A percentile compares a stretch with the other conserved stretches of the same genome.
Evolutionary conservation across 2,329 filamentous ascomycete species (phyloP).

Genomic region (Colletotrichum sublineola): DNA sequence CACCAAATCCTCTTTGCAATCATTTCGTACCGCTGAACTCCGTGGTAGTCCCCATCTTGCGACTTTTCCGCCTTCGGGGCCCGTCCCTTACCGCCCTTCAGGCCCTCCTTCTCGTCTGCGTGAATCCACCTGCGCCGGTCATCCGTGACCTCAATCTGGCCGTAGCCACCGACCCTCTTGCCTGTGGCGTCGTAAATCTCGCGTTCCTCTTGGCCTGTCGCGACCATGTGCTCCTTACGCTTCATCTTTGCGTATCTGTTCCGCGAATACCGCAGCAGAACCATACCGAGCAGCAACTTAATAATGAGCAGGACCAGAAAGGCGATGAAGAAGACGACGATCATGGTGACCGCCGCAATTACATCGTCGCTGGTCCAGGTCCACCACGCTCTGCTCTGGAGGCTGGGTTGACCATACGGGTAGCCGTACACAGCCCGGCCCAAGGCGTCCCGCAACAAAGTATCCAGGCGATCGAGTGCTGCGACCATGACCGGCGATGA

Average conservation of each 20-base stretch:
- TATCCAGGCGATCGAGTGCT: conserved; percentile 83
- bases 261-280: conserved; percentile 82
- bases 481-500: conserved; percentile 82
- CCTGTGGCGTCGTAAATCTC: conserved; percentile 77
- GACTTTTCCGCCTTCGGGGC: conserved; percentile 70
- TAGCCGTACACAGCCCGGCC: conserved; percentile 79
- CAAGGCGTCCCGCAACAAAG: conserved; percentile 81
- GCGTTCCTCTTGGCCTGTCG: conserved; percentile 61
- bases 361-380: conserved; percentile 77
- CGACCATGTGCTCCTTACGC: conserved; percentile 68
- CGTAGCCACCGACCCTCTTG: conserved; percentile 83
- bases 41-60: conserved; percentile 64
- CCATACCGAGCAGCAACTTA: conserved; percentile 91
- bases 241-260: conserved; percentile 87
- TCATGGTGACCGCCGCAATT: conserved; percentile 84
- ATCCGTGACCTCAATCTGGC: conserved; percentile 88
- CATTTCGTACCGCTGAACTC: conserved; percentile 91
- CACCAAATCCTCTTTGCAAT: conserved; percentile 97
- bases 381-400: conserved; percentile 60
- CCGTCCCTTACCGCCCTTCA: conserved; percentile 66
- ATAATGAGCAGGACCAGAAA: conserved; percentile 88
- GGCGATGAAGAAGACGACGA: conserved; percentile 85
- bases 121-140: conserved; percentile 90
- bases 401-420: conserved; percentile 56
- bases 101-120: conserved; percentile 81